These are phyloP conservation scores for Stemphylium vesicarium DNA, from an alignment of 2,329 filamentous ascomycete species.

Conservation along the genomic window DNA sequence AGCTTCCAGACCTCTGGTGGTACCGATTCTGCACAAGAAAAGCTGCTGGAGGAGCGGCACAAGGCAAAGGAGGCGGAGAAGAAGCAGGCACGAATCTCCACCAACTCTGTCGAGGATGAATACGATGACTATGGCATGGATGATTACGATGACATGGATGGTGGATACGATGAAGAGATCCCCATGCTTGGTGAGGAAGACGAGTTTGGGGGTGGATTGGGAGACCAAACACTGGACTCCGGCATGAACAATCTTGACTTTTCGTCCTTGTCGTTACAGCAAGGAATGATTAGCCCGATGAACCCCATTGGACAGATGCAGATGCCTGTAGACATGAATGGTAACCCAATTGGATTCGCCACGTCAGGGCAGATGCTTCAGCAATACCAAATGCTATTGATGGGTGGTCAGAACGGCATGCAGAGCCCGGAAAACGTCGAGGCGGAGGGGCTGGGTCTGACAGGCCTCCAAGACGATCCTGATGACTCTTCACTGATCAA, in stretches of 20 bases:
- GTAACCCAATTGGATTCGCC: slow-evolving; percentile 43
- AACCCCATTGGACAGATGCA: slow-evolving; percentile 32
- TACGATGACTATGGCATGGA: slow-evolving; percentile 49
- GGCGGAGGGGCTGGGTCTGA: slow-evolving; percentile 25
- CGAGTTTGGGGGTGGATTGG: slow-evolving; percentile 33
- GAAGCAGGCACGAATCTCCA: slow-evolving; percentile 45
- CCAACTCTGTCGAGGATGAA: slow-evolving; percentile 44
- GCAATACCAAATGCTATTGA: slow-evolving; percentile 20
- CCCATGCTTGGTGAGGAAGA: slow-evolving; percentile 58
- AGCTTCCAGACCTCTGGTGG: slow-evolving; percentile 82
- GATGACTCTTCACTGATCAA: slow-evolving; percentile 15
- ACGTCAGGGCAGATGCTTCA: slow-evolving; percentile 36
- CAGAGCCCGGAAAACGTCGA: not conserved
- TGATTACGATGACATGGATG: slow-evolving; percentile 59
- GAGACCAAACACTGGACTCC: slow-evolving; percentile 33
- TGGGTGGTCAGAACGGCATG: not conserved
- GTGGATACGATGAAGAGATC: slow-evolving; percentile 70
- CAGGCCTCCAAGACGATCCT: slow-evolving; percentile 17
- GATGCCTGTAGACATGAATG: slow-evolving; percentile 38
- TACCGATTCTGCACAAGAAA: slow-evolving; percentile 69
- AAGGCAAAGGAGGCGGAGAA: slow-evolving; percentile 70
- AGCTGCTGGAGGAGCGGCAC: slow-evolving; percentile 75
- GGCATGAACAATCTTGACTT: slow-evolving; percentile 45
- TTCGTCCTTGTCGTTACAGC: slow-evolving; percentile 37
- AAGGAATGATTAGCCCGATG: slow-evolving; percentile 25